Evolutionary conservation across 768 basidiomycete species (phyloP).

Genomic region (Filobasidium floriforme): DNA sequence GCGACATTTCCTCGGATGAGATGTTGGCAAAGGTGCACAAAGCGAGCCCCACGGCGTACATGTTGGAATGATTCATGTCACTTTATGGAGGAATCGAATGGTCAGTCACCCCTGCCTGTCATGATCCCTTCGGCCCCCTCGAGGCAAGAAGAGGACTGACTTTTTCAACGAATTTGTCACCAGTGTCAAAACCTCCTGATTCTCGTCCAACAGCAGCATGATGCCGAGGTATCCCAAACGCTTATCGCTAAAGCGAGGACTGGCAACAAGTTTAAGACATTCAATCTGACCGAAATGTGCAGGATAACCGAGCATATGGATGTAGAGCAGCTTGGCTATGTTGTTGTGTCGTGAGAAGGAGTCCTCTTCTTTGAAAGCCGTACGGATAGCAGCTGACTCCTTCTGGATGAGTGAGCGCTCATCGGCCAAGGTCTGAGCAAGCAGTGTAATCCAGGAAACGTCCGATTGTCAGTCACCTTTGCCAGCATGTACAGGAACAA

Average conservation of each 20-base stretch:
- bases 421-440: slow-evolving; percentile 78
- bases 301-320: slow-evolving; percentile 67
- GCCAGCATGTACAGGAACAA: slow-evolving; percentile 13
- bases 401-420: slow-evolving; percentile 83
- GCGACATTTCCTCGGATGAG: slow-evolving; percentile 98
- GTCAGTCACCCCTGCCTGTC: background rate
- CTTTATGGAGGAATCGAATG: slow-evolving; percentile 47
- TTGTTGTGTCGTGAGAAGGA: slow-evolving; percentile 91
- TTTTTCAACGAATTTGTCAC: slow-evolving; percentile 98
- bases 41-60: slow-evolving; percentile 95
- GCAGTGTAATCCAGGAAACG: slow-evolving; percentile 20
- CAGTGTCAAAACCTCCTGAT: slow-evolving; percentile 90
- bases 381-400: slow-evolving; percentile 88
- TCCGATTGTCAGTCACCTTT: background rate
- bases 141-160: slow-evolving; percentile 50
- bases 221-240: slow-evolving; percentile 93
- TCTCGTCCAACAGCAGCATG: slow-evolving; percentile 95
- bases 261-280: slow-evolving; percentile 59
- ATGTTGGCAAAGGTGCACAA: slow-evolving; percentile 98
- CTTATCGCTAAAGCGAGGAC: slow-evolving; percentile 92
- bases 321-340: slow-evolving; percentile 94
- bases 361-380: slow-evolving; percentile 95
- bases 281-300: slow-evolving; percentile 96
- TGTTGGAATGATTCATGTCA: slow-evolving; percentile 99
- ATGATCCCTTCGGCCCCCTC: background rate